These are phyloP conservation scores for Iberis amara DNA, from an alignment of 441 rosid species.

Conservation along the genomic window DNA sequence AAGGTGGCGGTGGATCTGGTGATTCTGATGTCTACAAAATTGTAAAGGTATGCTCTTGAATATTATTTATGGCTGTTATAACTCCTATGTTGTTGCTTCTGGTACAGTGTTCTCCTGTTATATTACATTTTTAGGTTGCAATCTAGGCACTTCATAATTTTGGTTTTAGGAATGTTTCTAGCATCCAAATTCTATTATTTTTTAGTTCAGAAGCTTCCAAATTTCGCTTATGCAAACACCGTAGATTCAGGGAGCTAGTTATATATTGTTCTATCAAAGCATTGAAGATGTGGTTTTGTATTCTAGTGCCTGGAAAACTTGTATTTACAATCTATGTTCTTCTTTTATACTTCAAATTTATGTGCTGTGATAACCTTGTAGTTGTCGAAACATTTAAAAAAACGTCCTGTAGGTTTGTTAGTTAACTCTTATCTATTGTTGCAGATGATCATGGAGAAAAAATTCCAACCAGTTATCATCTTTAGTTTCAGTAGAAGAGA, in stretches of 20 bases:
- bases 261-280: neutral
- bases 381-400: neutral
- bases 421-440: conserved; percentile 22
- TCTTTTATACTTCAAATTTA: neutral
- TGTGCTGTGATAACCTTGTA: neutral
- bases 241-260: neutral
- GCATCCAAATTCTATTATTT: neutral
- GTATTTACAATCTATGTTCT: neutral
- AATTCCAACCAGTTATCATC: conserved; percentile 91
- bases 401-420: conserved; percentile 3
- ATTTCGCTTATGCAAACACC: neutral
- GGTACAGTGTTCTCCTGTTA: neutral
- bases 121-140: too few species aligned
- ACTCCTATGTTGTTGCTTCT: neutral
- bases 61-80: conserved; percentile 5
- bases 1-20: conserved; percentile 64
- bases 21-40: conserved; percentile 91
- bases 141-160: neutral
- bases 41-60: conserved; percentile 58
- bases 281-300: neutral
- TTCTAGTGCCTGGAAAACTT: neutral
- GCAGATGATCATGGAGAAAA: conserved; percentile 94
- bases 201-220: conserved; percentile 3
- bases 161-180: conserved; percentile 2
- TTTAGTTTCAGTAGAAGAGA: conserved; percentile 99